These are phyloP conservation scores for Eleusine indica DNA, from an alignment of 176 grass and related monocot genomes.

Conservation along the genomic window DNA sequence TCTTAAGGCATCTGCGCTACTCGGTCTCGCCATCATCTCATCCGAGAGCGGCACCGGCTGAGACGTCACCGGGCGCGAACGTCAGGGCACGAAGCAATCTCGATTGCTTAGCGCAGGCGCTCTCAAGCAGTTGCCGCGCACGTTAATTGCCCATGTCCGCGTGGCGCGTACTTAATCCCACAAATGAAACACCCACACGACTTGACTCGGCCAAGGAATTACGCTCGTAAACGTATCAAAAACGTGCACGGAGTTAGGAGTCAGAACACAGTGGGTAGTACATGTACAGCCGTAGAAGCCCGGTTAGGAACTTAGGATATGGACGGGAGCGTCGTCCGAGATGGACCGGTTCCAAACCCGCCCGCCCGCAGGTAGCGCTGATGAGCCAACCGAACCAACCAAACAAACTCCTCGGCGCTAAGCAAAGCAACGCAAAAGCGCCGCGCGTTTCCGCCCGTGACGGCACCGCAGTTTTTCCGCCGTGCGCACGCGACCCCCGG, in stretches of 20 bases:
- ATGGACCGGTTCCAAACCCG: conserved; percentile 28
- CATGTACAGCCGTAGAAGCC: background rate
- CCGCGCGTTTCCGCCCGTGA: conserved; percentile 17
- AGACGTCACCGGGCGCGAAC: background rate
- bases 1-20: conserved; percentile 1
- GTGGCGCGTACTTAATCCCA: background rate
- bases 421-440: background rate
- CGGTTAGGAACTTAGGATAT: background rate
- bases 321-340: background rate
- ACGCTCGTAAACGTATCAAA: background rate
- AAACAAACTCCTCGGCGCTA: conserved; percentile 30
- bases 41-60: conserved; percentile 2
- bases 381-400: background rate
- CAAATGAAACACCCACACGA: background rate
- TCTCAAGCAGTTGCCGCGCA: background rate
- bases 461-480: conserved; percentile 7
- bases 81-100: background rate
- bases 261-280: background rate
- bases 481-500: background rate
- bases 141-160: background rate
- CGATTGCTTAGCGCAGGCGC: background rate
- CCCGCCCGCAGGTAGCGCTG: background rate
- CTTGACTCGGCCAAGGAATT: conserved; percentile 27
- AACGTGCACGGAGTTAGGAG: background rate
- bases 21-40: conserved; percentile 10